Evolutionary conservation across 2,329 filamentous ascomycete species (phyloP).

Genomic region (Cordyceps pruinosa): DNA sequence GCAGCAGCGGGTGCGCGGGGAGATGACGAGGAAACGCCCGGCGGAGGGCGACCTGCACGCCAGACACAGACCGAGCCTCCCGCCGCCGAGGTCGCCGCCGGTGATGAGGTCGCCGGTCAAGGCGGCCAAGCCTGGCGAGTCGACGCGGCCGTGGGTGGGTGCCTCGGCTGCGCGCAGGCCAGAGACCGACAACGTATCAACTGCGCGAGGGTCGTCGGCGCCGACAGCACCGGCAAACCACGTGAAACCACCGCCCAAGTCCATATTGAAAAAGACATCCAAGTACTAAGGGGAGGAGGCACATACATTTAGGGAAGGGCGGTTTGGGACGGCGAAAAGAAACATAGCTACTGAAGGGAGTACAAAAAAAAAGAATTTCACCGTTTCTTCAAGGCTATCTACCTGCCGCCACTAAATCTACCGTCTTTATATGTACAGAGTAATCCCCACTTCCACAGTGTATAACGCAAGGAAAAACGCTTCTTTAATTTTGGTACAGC

Average conservation of each 20-base stretch:
- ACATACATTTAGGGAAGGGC: not conserved
- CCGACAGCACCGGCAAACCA: not conserved
- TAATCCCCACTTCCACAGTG: conserved; percentile 20
- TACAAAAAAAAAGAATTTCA: not conserved
- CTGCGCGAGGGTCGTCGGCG: not conserved
- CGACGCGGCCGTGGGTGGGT: not conserved
- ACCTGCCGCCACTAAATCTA: conserved; percentile 10
- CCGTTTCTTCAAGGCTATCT: conserved; percentile 9
- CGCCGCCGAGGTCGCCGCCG: not conserved
- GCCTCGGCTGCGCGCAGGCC: no score
- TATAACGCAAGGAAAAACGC: conserved; percentile 26
- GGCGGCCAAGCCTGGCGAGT: not conserved
- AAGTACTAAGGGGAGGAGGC: not conserved
- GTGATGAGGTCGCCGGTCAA: not conserved
- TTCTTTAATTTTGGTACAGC: conserved; percentile 32
- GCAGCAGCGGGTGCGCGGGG: not conserved
- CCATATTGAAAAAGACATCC: conserved; percentile 3
- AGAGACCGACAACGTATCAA: not conserved
- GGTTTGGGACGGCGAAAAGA: not conserved
- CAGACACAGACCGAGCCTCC: not conserved
- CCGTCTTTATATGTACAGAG: conserved; percentile 12
- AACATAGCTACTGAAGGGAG: not conserved
- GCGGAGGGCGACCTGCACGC: not conserved
- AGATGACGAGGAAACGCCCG: not conserved
- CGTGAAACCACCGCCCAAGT: not conserved